Evolutionary conservation across 225 moss, liverwort and hornwort species (phyloP).

Genomic region (Bryum argenteum): DNA sequence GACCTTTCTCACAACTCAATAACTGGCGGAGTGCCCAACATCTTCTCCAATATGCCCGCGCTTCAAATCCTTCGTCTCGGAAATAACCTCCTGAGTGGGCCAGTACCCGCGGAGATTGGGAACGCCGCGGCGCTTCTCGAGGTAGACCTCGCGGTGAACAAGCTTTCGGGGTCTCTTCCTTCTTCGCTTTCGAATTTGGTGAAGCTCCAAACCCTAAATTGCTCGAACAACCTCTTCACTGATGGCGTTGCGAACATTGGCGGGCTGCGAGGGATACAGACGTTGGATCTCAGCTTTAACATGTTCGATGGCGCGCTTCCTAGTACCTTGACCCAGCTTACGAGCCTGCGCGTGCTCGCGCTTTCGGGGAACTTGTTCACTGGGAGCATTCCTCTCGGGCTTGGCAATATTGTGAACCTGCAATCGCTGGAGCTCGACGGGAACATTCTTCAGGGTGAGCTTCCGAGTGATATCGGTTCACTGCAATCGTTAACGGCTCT

Average conservation of each 20-base stretch:
- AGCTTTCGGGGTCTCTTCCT: slow-evolving; percentile 60
- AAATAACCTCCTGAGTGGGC: slow-evolving; percentile 60
- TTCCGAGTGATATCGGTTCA: slow-evolving; percentile 57
- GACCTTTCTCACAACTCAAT: slow-evolving; percentile 69
- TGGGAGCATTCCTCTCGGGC: slow-evolving; percentile 40
- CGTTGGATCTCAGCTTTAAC: slow-evolving; percentile 63
- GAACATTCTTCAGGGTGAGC: slow-evolving; percentile 46
- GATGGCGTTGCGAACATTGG: slow-evolving; percentile 56
- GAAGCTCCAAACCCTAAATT: slow-evolving; percentile 63
- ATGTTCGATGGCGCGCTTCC: slow-evolving; percentile 55
- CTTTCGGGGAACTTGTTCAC: slow-evolving; percentile 61
- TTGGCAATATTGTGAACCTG: slow-evolving; percentile 49
- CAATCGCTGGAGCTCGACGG: slow-evolving; percentile 49
- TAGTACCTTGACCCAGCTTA: slow-evolving; percentile 48
- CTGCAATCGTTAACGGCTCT: slow-evolving; percentile 44
- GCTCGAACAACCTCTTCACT: slow-evolving; percentile 61
- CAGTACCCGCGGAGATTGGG: slow-evolving; percentile 50
- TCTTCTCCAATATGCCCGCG: slow-evolving; percentile 44
- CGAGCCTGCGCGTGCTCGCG: slow-evolving; percentile 44
- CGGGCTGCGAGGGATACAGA: slow-evolving; percentile 50
- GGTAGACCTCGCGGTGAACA: slow-evolving; percentile 58
- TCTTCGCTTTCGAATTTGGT: slow-evolving; percentile 47
- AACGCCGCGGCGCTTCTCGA: slow-evolving; percentile 47
- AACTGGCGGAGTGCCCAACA: slow-evolving; percentile 55
- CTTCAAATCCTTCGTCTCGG: slow-evolving; percentile 54